A percentile compares a stretch with the other conserved stretches of the same genome.
Evolutionary conservation across 2,329 filamentous ascomycete genomes (phyloP).

Genomic region (Diaporthe humulicola): DNA sequence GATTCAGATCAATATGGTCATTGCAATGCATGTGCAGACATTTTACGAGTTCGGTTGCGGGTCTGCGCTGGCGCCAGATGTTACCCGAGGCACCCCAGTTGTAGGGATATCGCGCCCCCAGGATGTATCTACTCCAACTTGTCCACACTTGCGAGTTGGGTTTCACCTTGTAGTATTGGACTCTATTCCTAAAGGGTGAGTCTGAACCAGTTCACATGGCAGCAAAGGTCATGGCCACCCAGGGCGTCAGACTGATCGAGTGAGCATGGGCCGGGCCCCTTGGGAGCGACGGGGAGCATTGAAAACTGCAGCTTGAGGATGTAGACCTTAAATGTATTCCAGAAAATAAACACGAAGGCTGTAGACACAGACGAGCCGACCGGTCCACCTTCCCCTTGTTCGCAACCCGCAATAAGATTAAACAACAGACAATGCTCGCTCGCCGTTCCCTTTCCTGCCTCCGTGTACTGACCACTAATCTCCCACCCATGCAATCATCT

Average conservation of each 20-base stretch:
- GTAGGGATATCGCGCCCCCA: neutral
- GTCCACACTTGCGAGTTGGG: neutral
- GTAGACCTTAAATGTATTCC: constrained; percentile 39
- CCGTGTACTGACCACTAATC: neutral
- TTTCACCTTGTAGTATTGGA: neutral
- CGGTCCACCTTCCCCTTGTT: neutral
- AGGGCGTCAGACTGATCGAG: neutral
- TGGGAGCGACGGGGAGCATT: neutral
- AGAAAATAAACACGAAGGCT: constrained; percentile 32
- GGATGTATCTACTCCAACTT: neutral
- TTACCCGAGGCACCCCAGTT: neutral
- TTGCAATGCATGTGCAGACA: neutral
- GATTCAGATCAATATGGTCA: neutral
- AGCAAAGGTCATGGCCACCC: neutral
- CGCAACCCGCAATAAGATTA: constrained; percentile 36
- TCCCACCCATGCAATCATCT: constrained; percentile 12
- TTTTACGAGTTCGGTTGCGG: neutral
- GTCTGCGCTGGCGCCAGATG: no score
- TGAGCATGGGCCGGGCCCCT: no score
- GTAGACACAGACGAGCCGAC: constrained; percentile 14
- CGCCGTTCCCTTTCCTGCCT: constrained; percentile 1
- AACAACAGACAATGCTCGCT: constrained; percentile 38
- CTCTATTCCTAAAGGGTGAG: neutral
- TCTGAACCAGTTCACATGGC: no score
- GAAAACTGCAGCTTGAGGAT: constrained; percentile 3